These are phyloP conservation scores for Picea sitchensis DNA, from an alignment of 75 land plant species.

Conservation along the genomic window DNA sequence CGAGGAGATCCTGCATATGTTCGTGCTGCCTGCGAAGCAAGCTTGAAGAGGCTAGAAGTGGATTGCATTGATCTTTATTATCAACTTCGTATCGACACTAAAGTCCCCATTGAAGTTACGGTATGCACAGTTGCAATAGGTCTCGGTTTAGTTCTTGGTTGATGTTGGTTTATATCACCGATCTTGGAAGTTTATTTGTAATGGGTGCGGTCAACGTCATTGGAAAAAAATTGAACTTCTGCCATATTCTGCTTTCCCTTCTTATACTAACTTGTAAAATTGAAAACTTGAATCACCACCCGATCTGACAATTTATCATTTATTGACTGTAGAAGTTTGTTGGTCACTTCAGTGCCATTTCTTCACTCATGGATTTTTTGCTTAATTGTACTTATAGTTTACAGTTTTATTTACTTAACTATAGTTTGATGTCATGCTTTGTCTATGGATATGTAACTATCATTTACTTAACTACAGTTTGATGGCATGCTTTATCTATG, in stretches of 20 bases:
- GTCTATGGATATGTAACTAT: background rate
- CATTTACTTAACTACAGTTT: background rate
- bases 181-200: too few species aligned
- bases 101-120: conserved; percentile 64
- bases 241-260: too few species aligned
- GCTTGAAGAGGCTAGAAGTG: conserved; percentile 56
- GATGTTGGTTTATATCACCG: background rate
- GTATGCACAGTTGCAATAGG: conserved; percentile 17
- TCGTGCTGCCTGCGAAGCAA: conserved; percentile 54
- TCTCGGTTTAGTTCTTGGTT: background rate
- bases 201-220: too few species aligned
- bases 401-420: background rate
- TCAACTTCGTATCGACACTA: conserved; percentile 49
- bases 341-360: too few species aligned
- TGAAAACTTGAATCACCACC: too few species aligned
- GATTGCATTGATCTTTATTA: conserved; percentile 75
- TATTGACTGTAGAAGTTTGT: too few species aligned
- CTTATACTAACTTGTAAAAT: too few species aligned
- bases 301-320: too few species aligned
- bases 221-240: too few species aligned
- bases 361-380: background rate
- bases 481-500: background rate
- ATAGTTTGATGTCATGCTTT: background rate
- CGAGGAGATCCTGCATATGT: conserved; percentile 58
- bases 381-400: background rate